Conservation (phyloP, 2,329 filamentous ascomycete genomes). For the Cercospora sesami region DNA sequence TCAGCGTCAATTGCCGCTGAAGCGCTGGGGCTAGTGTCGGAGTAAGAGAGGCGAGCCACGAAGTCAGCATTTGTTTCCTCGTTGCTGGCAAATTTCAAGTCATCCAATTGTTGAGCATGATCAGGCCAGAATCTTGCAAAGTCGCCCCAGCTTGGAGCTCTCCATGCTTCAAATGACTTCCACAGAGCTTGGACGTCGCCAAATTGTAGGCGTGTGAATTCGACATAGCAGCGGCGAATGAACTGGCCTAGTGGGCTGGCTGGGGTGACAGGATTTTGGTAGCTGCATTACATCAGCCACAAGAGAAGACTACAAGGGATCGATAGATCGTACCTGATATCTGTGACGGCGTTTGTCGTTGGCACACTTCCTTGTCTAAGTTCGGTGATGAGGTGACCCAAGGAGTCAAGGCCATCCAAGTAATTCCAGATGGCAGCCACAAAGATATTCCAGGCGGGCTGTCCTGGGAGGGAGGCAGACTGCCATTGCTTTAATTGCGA, state of each 20-base stretch:
- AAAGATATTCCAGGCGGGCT: constrained; percentile 84
- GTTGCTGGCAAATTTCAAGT: not conserved
- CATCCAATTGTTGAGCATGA: constrained; percentile 29
- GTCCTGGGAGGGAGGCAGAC: constrained; percentile 61
- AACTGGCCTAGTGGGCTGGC: constrained; percentile 81
- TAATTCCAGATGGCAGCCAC: constrained; percentile 73
- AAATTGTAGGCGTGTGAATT: constrained; percentile 79
- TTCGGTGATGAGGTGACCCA: constrained; percentile 66
- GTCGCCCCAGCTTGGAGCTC: constrained; percentile 67
- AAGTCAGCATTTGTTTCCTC: not conserved
- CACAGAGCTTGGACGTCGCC: constrained; percentile 76
- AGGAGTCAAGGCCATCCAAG: constrained; percentile 75
- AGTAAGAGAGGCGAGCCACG: not conserved
- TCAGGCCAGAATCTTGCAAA: constrained; percentile 58
- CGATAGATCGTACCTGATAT: not conserved
- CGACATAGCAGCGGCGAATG: constrained; percentile 71
- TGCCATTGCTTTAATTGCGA: constrained; percentile 23
- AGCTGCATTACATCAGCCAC: not conserved
- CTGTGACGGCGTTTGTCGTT: not conserved
- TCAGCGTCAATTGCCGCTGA: constrained; percentile 34
- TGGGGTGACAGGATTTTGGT: constrained; percentile 55
- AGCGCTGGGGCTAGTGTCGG: not conserved
- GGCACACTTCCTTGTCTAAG: constrained; percentile 28
- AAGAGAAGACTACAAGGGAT: not conserved
- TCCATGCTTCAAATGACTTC: constrained; percentile 78